Conservation (phyloP, 176 grass and related monocot species). For the Areca catechu region DNA sequence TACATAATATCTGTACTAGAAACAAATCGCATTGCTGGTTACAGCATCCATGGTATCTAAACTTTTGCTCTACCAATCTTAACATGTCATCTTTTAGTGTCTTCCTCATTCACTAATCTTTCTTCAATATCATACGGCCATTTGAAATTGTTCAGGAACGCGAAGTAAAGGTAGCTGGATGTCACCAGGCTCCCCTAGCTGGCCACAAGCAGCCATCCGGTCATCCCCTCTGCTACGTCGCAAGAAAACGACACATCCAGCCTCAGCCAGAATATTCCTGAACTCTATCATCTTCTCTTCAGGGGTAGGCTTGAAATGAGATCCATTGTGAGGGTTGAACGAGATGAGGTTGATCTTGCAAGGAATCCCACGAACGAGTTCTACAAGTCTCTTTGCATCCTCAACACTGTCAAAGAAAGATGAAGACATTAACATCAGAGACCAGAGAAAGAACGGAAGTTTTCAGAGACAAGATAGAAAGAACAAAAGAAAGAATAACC, state of each 20-base stretch:
- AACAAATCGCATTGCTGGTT: too few species aligned
- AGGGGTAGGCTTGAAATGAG: conserved; percentile 71
- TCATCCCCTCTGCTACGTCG: conserved; percentile 82
- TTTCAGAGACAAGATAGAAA: too few species aligned
- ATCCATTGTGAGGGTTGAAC: conserved; percentile 78
- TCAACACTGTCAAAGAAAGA: conserved; percentile 37
- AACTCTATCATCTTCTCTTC: conserved; percentile 83
- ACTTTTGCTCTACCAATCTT: too few species aligned
- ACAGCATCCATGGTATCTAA: too few species aligned
- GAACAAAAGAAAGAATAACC: too few species aligned
- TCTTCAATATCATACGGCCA: conserved; percentile 26
- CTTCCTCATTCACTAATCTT: background rate
- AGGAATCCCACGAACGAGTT: conserved; percentile 62
- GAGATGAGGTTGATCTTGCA: conserved; percentile 95
- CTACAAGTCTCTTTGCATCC: conserved; percentile 72
- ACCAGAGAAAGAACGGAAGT: too few species aligned
- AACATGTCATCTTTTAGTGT: too few species aligned
- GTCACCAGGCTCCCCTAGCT: conserved; percentile 60
- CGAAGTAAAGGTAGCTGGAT: conserved; percentile 54
- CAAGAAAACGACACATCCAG: conserved; percentile 52
- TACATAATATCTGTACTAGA: too few species aligned
- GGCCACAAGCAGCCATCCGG: conserved; percentile 79
- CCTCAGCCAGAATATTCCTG: conserved; percentile 60
- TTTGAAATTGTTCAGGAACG: conserved; percentile 69
- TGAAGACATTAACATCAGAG: background rate